A percentile compares a stretch with the other conserved stretches of the same genome.
Evolutionary conservation across 169 alveolate genomes (phyloP).

Genomic region (Cryptosporidium canis): DNA sequence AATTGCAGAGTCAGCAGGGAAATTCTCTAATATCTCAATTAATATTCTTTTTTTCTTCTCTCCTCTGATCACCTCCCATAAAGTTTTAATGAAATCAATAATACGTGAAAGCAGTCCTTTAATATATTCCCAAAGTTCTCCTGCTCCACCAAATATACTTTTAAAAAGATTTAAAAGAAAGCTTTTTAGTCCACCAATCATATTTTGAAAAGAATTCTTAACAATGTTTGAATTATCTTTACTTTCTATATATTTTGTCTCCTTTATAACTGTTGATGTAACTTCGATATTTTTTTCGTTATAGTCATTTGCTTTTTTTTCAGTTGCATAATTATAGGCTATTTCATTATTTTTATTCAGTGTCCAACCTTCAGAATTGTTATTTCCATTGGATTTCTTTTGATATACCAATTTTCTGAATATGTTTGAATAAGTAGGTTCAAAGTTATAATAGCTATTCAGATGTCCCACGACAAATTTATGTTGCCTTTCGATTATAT

Average conservation of each 20-base stretch:
- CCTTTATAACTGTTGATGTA: slow-evolving; percentile 40
- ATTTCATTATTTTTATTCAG: background rate
- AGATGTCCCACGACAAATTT: background rate
- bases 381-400: background rate
- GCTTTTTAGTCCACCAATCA: slow-evolving; percentile 63
- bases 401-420: background rate
- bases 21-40: slow-evolving; percentile 18
- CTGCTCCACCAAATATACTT: slow-evolving; percentile 65
- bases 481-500: background rate
- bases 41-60: slow-evolving; percentile 31
- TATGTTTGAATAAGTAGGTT: background rate
- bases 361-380: slow-evolving; percentile 1
- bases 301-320: background rate
- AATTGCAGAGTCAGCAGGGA: slow-evolving; percentile 37
- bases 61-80: slow-evolving; percentile 55
- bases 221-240: background rate
- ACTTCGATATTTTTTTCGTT: background rate
- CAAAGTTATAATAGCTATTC: background rate
- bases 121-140: slow-evolving; percentile 56
- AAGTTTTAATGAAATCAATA: slow-evolving; percentile 45
- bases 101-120: slow-evolving; percentile 59
- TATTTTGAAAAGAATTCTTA: slow-evolving; percentile 56
- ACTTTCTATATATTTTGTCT: slow-evolving; percentile 17
- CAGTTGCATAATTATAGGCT: background rate
- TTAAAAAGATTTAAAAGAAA: slow-evolving; percentile 39